A percentile compares a stretch with the other conserved stretches of the same genome.
These are phyloP conservation scores for Calonectria hawksworthii DNA, from an alignment of 2,329 filamentous ascomycete genomes.

Conservation along the genomic window DNA sequence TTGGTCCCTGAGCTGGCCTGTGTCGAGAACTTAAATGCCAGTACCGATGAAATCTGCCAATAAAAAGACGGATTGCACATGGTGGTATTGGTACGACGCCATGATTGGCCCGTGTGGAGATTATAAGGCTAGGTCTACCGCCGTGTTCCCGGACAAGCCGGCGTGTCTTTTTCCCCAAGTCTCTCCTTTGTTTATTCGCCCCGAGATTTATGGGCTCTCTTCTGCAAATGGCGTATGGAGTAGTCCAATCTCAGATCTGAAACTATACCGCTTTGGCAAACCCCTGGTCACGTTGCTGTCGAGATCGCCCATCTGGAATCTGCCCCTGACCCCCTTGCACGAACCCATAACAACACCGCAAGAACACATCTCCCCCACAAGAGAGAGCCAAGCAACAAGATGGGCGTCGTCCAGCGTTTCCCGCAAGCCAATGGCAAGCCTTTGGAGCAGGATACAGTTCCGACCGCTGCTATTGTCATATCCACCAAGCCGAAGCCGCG, in stretches of 20 bases:
- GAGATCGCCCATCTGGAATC: background rate
- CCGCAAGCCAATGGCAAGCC: background rate
- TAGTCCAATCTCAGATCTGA: background rate
- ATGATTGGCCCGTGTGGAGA: constrained; percentile 12
- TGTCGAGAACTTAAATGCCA: background rate
- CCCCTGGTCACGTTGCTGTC: background rate
- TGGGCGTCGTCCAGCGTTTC: background rate
- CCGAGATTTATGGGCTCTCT: background rate
- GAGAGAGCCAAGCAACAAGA: background rate
- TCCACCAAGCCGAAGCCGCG: background rate
- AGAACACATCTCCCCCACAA: background rate
- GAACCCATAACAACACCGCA: background rate
- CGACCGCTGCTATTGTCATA: background rate
- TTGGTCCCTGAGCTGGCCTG: background rate
- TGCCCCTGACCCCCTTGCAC: constrained; percentile 1
- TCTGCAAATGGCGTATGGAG: background rate
- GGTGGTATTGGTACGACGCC: background rate
- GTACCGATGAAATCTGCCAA: background rate
- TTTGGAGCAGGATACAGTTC: background rate
- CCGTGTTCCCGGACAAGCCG: background rate
- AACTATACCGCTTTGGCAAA: background rate
- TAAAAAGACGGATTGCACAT: background rate
- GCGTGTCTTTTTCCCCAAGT: background rate
- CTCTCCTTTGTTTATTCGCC: background rate
- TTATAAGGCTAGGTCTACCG: background rate